Conservation (phyloP, 2,329 filamentous ascomycete genomes). For the Raffaelea deltoideospora region DNA sequence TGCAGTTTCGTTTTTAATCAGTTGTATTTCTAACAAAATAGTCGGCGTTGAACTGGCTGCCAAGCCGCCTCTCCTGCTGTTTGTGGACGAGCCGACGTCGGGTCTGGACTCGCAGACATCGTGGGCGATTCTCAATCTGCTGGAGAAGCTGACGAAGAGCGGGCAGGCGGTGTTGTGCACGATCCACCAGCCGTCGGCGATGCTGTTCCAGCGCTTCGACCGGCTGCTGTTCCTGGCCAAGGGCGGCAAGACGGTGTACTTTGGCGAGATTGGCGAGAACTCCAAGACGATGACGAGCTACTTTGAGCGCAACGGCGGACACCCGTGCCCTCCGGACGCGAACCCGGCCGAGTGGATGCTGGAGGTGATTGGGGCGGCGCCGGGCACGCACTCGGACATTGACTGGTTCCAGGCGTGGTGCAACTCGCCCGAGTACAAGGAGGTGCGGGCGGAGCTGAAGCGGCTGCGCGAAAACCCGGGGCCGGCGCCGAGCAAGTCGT, state of each 20-base stretch:
- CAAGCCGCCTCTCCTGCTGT: slow-evolving; percentile 76
- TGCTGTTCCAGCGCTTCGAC: slow-evolving; percentile 86
- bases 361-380: slow-evolving; percentile 46
- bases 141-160: slow-evolving; percentile 77
- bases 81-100: slow-evolving; percentile 92
- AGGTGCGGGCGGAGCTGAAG: slow-evolving; percentile 41
- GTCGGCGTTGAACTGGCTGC: slow-evolving; percentile 94
- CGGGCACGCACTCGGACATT: slow-evolving; percentile 45
- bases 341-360: slow-evolving; percentile 79
- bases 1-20: not conserved
- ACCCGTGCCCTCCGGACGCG: slow-evolving; percentile 46
- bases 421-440: slow-evolving; percentile 37
- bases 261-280: slow-evolving; percentile 56
- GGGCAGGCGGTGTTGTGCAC: slow-evolving; percentile 89
- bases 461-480: slow-evolving; percentile 36
- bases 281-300: slow-evolving; percentile 54
- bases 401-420: slow-evolving; percentile 53
- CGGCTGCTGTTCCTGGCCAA: slow-evolving; percentile 64
- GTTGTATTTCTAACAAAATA: not conserved
- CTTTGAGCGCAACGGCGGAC: slow-evolving; percentile 59
- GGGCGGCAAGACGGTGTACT: slow-evolving; percentile 67
- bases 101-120: slow-evolving; percentile 87
- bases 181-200: slow-evolving; percentile 86
- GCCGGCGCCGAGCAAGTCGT: slow-evolving; percentile 15
- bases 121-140: slow-evolving; percentile 76